Evolutionary conservation across 805 yeast species (phyloP).

Genomic region (Candida peoriensis): DNA sequence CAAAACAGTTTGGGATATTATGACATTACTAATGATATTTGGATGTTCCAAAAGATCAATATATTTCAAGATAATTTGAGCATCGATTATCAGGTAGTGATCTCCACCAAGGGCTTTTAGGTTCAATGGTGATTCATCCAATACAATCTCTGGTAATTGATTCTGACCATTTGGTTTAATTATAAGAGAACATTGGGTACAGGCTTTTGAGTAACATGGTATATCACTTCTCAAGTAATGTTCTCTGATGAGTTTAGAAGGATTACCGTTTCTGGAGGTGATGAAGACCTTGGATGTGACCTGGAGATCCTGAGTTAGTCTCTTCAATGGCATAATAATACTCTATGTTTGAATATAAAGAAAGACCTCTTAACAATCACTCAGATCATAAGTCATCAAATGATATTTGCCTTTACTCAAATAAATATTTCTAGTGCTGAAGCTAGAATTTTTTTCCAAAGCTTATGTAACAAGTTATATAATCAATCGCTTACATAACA

Average conservation of each 20-base stretch:
- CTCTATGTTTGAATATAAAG: too few relatives aligned
- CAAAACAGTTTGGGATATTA: constrained; percentile 90
- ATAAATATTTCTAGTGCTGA: too few relatives aligned
- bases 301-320: constrained; percentile 46
- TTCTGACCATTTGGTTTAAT: constrained; percentile 64
- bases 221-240: constrained; percentile 91
- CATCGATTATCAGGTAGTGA: constrained; percentile 85
- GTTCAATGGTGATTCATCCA: constrained; percentile 55
- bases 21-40: constrained; percentile 78
- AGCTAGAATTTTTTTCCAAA: too few relatives aligned
- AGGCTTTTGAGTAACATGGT: constrained; percentile 77
- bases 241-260: constrained; percentile 87
- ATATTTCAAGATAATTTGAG: constrained; percentile 82
- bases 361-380: too few relatives aligned
- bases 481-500: too few relatives aligned
- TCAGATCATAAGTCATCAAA: too few relatives aligned
- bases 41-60: constrained; percentile 83
- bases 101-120: constrained; percentile 42
- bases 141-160: constrained; percentile 56
- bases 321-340: constrained; percentile 29
- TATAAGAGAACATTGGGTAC: constrained; percentile 53
- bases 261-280: constrained; percentile 83
- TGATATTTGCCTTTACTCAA: too few relatives aligned
- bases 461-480: too few relatives aligned
- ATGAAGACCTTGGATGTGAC: constrained; percentile 90